Evolutionary conservation across 257 asterid species (phyloP), one percentile per base, ranked within the genome.

Genomic region (Galeopsis tetrahit): DNA sequence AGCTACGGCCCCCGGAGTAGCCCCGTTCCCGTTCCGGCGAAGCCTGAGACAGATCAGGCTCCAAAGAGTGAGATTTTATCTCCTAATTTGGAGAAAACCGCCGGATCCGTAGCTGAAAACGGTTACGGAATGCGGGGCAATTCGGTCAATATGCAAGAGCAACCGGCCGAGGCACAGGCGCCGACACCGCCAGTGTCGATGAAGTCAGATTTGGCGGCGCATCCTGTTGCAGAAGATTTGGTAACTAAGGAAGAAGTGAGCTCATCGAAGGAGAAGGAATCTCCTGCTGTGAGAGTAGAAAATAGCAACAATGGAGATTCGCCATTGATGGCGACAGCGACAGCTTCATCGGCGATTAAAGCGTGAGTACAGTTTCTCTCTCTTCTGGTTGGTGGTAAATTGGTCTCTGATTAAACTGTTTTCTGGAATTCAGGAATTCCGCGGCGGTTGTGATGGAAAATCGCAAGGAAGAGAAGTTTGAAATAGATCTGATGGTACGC

Each of bases 401-500:
- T 60, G 42, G 69, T 61, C 68, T 79, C 68, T 79, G 44, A 60
- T 66, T 6, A 10, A 39, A 44, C 10, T 4, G 34, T 59, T 73
- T 77, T 77, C 61, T 52, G 33, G 43, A 52, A 60, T 74, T 42
- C 87, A 91, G 95, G 62, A 86, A 57, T 68, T 76, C 72, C 35
- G n/a, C 62, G 32, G 77, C 42, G 34, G 21, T 82, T 46, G 93
- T 57, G 71, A 75, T 67, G 75, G 89, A 82, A 70, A 81, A 38
- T 34, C 83, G 67, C 46, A 85, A 82, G 81, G 92, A 85, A 66
- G 95, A 87, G 35, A 95, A 92, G 84, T 90, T 90, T 56, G 90
- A 88, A 79, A 92, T 95, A 83, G 98, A 95, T 90, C 97, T 92
- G 76, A 93, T 92, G 99, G 99, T 94, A 87, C 75, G 90, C 49